A percentile compares a stretch with the other conserved stretches of the same genome.
Evolutionary conservation across 805 yeast genomes (phyloP).

Genomic region (Kregervanrija fluxuum): DNA sequence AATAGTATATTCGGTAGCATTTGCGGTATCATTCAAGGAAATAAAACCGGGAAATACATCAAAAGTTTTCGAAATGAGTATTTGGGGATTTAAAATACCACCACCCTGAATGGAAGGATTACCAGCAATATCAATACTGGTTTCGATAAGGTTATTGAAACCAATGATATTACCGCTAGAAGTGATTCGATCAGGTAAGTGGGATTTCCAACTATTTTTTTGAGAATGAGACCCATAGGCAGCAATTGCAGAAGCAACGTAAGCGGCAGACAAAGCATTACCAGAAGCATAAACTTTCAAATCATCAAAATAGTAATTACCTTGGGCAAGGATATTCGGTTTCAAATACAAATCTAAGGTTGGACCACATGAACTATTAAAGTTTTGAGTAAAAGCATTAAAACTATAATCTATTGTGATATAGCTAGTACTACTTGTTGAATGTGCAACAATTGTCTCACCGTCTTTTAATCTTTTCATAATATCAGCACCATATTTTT

Average conservation of each 20-base stretch:
- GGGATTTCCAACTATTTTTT: neutral
- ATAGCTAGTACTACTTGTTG: neutral
- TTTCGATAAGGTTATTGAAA: neutral
- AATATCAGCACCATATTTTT: neutral
- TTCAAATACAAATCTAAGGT: slow-evolving; percentile 3
- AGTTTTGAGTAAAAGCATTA: neutral
- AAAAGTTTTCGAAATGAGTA: neutral
- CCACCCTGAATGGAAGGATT: slow-evolving; percentile 8
- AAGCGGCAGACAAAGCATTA: slow-evolving; percentile 4
- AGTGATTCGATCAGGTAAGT: slow-evolving; percentile 4
- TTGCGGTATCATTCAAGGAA: slow-evolving; percentile 3
- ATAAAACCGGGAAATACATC: slow-evolving; percentile 2
- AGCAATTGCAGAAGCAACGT: slow-evolving; percentile 5
- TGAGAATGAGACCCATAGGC: neutral
- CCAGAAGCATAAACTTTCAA: slow-evolving; percentile 2
- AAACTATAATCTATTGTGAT: neutral
- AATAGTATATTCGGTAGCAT: slow-evolving; percentile 1
- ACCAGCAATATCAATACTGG: neutral
- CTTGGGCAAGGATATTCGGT: slow-evolving; percentile 5
- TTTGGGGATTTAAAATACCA: slow-evolving; percentile 2
- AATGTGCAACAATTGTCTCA: slow-evolving; percentile 1
- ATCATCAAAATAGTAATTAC: slow-evolving; percentile 2
- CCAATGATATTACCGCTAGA: slow-evolving; percentile 2
- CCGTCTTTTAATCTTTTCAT: slow-evolving; percentile 1
- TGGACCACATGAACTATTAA: slow-evolving; percentile 6